These are phyloP conservation scores for Colletotrichum tamarilloi DNA, from an alignment of 2,329 filamentous ascomycete genomes.

Conservation along the genomic window DNA sequence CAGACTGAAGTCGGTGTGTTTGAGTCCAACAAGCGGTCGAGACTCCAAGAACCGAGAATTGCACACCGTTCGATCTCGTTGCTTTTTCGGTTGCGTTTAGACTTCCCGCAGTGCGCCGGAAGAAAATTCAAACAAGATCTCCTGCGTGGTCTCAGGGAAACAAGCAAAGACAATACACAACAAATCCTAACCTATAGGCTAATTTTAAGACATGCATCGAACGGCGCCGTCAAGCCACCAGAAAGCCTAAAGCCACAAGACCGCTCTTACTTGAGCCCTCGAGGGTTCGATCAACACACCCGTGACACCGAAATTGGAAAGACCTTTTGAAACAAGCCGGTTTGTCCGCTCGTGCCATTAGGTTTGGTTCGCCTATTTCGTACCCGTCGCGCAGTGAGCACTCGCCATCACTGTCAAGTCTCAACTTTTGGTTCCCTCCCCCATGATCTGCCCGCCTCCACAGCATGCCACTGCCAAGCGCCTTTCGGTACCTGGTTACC, in stretches of 20 bases:
- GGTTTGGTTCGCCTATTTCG: not conserved
- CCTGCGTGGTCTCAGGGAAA: not conserved
- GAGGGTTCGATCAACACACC: not conserved
- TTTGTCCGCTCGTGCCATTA: constrained; percentile 3
- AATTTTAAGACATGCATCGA: not conserved
- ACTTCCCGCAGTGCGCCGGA: constrained; percentile 2
- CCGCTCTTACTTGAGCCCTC: too few species aligned
- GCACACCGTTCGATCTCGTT: constrained; percentile 21
- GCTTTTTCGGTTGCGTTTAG: constrained; percentile 10
- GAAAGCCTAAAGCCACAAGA: not conserved
- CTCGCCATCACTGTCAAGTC: not conserved
- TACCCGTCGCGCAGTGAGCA: not conserved
- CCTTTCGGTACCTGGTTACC: not conserved
- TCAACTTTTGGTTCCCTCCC: not conserved
- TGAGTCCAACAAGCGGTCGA: constrained; percentile 3
- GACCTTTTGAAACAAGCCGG: constrained; percentile 28
- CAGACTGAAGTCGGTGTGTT: not conserved
- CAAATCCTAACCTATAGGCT: not conserved
- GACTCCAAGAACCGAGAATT: not conserved
- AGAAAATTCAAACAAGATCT: not conserved
- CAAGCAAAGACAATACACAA: constrained; percentile 1
- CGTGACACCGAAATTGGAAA: not conserved
- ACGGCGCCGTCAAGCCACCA: not conserved
- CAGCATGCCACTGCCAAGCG: constrained; percentile 14
- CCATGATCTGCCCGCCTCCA: constrained; percentile 26